These are phyloP conservation scores for Cryptococcus sp. DNA, from an alignment of 1,284 basidiomycete species.

Conservation along the genomic window DNA sequence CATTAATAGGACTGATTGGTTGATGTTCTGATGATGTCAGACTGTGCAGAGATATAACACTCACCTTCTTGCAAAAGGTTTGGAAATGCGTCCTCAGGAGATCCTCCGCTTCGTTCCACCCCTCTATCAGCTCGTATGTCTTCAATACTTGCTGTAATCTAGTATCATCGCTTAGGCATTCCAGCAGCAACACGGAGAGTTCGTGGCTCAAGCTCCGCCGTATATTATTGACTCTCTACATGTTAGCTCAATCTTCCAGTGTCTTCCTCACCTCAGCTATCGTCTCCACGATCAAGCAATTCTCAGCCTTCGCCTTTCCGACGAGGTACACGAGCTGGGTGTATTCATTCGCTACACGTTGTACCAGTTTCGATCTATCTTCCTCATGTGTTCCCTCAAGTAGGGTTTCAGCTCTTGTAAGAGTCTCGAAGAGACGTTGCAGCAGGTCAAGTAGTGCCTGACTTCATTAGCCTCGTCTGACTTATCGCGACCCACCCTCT, in stretches of 20 bases:
- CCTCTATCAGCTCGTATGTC: slow-evolving; percentile 73
- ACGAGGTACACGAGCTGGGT: slow-evolving; percentile 87
- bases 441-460: slow-evolving; percentile 76
- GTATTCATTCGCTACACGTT: slow-evolving; percentile 82
- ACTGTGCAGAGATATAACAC: slow-evolving; percentile 10
- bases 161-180: slow-evolving; percentile 51
- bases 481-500: slow-evolving; percentile 59
- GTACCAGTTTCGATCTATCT: slow-evolving; percentile 61
- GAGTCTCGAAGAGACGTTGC: slow-evolving; percentile 81
- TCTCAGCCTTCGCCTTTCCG: slow-evolving; percentile 69
- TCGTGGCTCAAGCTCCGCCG: slow-evolving; percentile 75
- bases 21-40: slow-evolving; percentile 24
- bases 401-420: slow-evolving; percentile 74
- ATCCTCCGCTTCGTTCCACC: slow-evolving; percentile 81
- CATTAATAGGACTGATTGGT: slow-evolving; percentile 16
- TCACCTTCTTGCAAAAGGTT: slow-evolving; percentile 69
- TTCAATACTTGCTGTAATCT: slow-evolving; percentile 68
- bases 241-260: neutral
- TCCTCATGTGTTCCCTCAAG: slow-evolving; percentile 49
- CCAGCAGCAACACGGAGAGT: slow-evolving; percentile 67
- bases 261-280: slow-evolving; percentile 71
- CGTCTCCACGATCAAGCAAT: slow-evolving; percentile 71
- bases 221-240: slow-evolving; percentile 72
- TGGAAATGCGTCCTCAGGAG: slow-evolving; percentile 67
- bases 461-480: slow-evolving; percentile 1